Base-by-base conservation (phyloP, 208 protist species). In the Vickermania spadyakhi region DNA sequence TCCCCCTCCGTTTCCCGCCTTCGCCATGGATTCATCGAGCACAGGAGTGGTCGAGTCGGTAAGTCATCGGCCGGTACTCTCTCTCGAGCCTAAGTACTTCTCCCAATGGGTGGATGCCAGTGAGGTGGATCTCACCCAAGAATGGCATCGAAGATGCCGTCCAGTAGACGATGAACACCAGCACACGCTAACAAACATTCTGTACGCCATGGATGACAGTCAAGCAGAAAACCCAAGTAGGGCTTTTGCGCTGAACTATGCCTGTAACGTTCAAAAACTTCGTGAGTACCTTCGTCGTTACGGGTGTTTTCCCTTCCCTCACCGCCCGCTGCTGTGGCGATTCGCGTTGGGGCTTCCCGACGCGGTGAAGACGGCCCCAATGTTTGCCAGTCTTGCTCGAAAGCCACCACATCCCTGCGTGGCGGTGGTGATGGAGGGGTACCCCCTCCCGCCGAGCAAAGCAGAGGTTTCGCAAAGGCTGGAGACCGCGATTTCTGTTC, bases 301-400 rank as follows among this genome's bases (percentile, higher is more conserved):
- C 68, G 90, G 90, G 26, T 31, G 75, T 13, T 96, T 90, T 58
- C 90, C 90, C 1, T 63, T 68, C 1, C 28, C 64, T 22, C 92
- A 85, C 61, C 77, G 87, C 14, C 55, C 80, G 0, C 52, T 76
- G 7, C 81, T 86, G 28, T 96, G 90, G 88, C 77, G 84, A 2
- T 96, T 96, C 58, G 55, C 86, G n/a, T 51, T 85, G 3, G 71
- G 72, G 25, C 70, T 94, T 7, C 84, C 90, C 3, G 64, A 75
- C 1, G 64, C 42, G 28, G 58, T 62, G 18, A 60, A 54, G 56
- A 86, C 84, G 0, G 68, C 69, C 2, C 64, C 82, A 42, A 76
- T 89, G 71, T 94, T 88, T 57, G 77, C 85, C 2, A 68, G 79
- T 3, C 68, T 96, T 18, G 60, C 77, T 1, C 69, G 72, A 1